Evolutionary conservation across 345 rosid genomes (phyloP).

Genomic region (Citrus reticulata): DNA sequence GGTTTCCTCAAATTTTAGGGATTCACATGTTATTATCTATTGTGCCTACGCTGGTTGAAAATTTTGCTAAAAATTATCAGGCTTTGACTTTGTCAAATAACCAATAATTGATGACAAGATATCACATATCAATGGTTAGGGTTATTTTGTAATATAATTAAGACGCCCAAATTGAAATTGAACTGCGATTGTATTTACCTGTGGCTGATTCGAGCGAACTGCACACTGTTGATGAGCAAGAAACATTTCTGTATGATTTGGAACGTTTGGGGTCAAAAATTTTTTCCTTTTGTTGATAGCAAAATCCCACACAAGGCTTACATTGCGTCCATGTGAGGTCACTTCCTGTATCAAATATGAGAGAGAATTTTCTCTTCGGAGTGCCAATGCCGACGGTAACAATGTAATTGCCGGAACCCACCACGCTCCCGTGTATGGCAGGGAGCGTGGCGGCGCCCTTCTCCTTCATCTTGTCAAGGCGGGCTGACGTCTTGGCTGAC

Average conservation of each 20-base stretch:
- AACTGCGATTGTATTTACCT: conserved; percentile 23
- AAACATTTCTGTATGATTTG: conserved; percentile 53
- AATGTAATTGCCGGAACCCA: conserved; percentile 54
- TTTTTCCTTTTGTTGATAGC: conserved; percentile 51
- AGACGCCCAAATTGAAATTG: background rate
- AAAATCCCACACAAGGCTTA: conserved; percentile 41
- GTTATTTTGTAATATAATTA: background rate
- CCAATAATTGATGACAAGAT: background rate
- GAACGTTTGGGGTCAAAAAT: conserved; percentile 51
- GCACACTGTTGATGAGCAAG: conserved; percentile 49
- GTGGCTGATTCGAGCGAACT: conserved; percentile 46
- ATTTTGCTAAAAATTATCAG: no score
- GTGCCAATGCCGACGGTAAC: conserved; percentile 59
- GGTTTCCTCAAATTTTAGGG: no score
- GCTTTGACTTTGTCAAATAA: no score
- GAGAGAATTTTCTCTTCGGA: conserved; percentile 43
- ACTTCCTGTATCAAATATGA: conserved; percentile 69
- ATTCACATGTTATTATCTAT: no score
- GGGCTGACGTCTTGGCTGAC: background rate
- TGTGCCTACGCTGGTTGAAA: no score
- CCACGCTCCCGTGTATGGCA: conserved; percentile 46
- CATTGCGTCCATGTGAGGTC: conserved; percentile 75
- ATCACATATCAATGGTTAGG: background rate
- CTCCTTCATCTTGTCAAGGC: conserved; percentile 12
- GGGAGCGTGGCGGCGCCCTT: conserved; percentile 44